Evolutionary conservation across 2,329 filamentous ascomycete species (phyloP).

Genomic region (Aspergillus ustus): DNA sequence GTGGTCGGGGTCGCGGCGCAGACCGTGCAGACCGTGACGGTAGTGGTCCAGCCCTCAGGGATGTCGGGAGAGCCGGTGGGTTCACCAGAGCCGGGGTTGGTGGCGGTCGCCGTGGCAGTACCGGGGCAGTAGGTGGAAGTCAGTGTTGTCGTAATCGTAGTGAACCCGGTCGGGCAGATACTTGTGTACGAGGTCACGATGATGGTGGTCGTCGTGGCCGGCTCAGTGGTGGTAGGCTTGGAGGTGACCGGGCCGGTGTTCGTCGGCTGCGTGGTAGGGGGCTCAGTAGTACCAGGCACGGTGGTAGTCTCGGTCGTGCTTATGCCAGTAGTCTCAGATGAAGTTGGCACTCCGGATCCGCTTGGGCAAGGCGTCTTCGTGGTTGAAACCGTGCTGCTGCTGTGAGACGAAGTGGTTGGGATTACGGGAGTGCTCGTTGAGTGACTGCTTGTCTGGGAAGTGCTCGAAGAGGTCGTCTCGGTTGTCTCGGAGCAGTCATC

Average conservation of each 20-base stretch:
- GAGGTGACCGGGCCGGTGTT: constrained; percentile 1
- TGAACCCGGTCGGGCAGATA: constrained; percentile 50
- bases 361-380: constrained; percentile 5
- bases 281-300: neutral
- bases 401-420: constrained; percentile 13
- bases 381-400: neutral
- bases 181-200: constrained; percentile 47
- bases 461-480: constrained; percentile 1
- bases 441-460: neutral
- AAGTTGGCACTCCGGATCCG: neutral
- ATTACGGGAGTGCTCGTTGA: constrained; percentile 13
- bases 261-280: neutral
- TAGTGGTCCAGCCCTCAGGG: constrained; percentile 47
- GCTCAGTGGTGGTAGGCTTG: constrained; percentile 22
- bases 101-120: constrained; percentile 34
- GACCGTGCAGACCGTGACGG: constrained; percentile 44
- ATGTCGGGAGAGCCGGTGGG: constrained; percentile 25
- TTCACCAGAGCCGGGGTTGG: constrained; percentile 23
- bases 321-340: constrained; percentile 1
- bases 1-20: constrained; percentile 45
- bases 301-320: neutral
- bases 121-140: constrained; percentile 45
- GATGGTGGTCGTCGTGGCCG: constrained; percentile 40
- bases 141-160: constrained; percentile 44
- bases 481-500: neutral